Percentiles rank a stretch among this genome's conserved stretches.
phyloP scores from a whole-genome alignment of 345 rosid genomes.

The Conringia planisiliqua region DNA sequence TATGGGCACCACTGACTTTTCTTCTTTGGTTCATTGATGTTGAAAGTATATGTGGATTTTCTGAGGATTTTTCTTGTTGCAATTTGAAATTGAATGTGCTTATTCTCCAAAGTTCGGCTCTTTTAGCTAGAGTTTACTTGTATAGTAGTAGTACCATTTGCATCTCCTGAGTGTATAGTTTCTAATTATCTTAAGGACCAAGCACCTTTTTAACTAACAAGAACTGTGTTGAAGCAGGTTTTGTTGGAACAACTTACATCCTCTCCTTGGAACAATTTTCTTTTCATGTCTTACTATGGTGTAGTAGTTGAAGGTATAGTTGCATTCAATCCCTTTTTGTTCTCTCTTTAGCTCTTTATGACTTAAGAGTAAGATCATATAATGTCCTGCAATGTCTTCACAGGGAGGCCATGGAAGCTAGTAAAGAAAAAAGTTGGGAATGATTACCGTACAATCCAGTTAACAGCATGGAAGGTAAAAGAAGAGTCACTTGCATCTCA shows the following conservation, averaged over 20 bases:
- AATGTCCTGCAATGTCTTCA: slow-evolving; percentile 6
- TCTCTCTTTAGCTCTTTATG: neutral
- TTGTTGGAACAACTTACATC: slow-evolving; percentile 74
- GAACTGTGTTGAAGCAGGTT: slow-evolving; percentile 43
- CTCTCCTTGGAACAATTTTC: slow-evolving; percentile 88
- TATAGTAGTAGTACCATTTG: neutral
- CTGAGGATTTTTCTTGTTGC: neutral
- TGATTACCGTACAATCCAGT: slow-evolving; percentile 66
- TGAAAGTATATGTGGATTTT: neutral
- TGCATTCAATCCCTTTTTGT: neutral
- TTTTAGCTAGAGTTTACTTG: neutral
- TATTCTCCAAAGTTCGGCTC: neutral
- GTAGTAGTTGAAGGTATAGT: slow-evolving; percentile 74
- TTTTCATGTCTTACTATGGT: slow-evolving; percentile 87
- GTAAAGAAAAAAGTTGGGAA: slow-evolving; percentile 65
- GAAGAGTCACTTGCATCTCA: neutral
- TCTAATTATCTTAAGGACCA: neutral
- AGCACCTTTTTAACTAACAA: neutral
- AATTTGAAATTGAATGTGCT: neutral
- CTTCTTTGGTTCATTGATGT: neutral
- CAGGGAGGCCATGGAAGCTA: slow-evolving; percentile 74
- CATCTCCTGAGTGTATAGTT: neutral
- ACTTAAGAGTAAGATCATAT: neutral
- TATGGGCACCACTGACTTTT: neutral
- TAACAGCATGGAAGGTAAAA: slow-evolving; percentile 88